Evolutionary conservation across 73 alveolate genomes (phyloP).

Genomic region (Paramecium bursaria): DNA sequence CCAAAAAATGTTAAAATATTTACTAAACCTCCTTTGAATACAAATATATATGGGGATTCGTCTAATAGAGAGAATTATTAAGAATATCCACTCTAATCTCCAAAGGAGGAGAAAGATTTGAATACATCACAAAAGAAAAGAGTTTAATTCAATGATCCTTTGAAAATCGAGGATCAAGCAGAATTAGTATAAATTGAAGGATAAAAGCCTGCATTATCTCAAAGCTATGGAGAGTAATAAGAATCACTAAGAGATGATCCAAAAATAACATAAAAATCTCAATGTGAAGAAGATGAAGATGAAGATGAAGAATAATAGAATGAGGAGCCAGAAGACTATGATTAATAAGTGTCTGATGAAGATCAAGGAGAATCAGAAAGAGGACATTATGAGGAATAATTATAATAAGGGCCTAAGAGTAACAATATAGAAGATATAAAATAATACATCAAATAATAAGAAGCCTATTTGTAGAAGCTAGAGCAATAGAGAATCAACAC

Average conservation of each 20-base stretch:
- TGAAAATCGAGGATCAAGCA: neutral
- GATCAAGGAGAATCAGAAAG: neutral
- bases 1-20: constrained; percentile 49
- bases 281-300: neutral
- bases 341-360: constrained; percentile 10
- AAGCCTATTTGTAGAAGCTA: constrained; percentile 6
- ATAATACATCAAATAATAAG: constrained; percentile 27
- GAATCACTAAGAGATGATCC: neutral
- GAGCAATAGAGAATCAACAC: constrained; percentile 47
- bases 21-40: constrained; percentile 49
- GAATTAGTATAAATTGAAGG: neutral
- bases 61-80: constrained; percentile 4
- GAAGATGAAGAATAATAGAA: neutral
- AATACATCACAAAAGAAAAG: constrained; percentile 44
- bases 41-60: constrained; percentile 27
- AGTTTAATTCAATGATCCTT: constrained; percentile 16
- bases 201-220: neutral
- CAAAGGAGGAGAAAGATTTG: neutral
- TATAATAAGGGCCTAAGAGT: too few species aligned
- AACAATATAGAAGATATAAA: constrained; percentile 15
- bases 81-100: constrained; percentile 10
- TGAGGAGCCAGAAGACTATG: constrained; percentile 1
- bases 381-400: too few species aligned
- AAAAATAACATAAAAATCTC: neutral
- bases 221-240: neutral